Conservation (phyloP, 2,329 filamentous ascomycete genomes). For the Talaromyces sp. region DNA sequence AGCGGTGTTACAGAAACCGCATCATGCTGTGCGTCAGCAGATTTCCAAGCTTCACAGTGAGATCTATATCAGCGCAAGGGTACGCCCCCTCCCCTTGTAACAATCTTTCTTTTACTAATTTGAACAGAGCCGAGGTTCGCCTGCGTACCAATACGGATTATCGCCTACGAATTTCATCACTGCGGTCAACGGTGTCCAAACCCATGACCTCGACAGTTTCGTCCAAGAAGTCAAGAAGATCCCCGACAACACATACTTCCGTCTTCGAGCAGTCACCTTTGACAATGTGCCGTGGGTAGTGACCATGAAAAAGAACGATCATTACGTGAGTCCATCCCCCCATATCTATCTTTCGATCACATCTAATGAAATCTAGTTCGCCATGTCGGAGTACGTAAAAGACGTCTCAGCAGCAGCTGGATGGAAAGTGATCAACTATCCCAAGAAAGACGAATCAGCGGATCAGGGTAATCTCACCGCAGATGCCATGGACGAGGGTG, state of each 20-base stretch:
- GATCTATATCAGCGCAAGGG: constrained; percentile 86
- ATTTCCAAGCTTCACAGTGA: constrained; percentile 96
- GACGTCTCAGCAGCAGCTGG: constrained; percentile 53
- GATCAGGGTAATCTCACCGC: constrained; percentile 47
- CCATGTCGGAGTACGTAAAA: constrained; percentile 65
- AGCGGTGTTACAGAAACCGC: constrained; percentile 85
- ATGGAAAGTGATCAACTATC: constrained; percentile 58
- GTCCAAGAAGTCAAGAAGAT: constrained; percentile 80
- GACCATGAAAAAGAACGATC: constrained; percentile 99
- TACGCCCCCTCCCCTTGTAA: constrained; percentile 27
- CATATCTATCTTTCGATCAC: neutral
- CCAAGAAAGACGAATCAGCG: constrained; percentile 44
- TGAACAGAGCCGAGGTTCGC: constrained; percentile 67
- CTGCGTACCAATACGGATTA: constrained; percentile 84
- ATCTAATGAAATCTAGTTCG: constrained; percentile 49
- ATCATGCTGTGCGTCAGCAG: constrained; percentile 94
- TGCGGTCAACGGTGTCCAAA: constrained; percentile 85
- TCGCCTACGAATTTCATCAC: constrained; percentile 97
- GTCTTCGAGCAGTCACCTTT: constrained; percentile 94
- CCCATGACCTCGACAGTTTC: constrained; percentile 78
- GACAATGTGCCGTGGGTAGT: constrained; percentile 99
- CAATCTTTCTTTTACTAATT: neutral
- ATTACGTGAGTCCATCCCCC: constrained; percentile 61
- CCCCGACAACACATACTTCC: constrained; percentile 96
- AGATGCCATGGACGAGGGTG: constrained; percentile 48